These are phyloP conservation scores for Secale cereale DNA, from an alignment of 176 grass and related monocot genomes.

Conservation along the genomic window DNA sequence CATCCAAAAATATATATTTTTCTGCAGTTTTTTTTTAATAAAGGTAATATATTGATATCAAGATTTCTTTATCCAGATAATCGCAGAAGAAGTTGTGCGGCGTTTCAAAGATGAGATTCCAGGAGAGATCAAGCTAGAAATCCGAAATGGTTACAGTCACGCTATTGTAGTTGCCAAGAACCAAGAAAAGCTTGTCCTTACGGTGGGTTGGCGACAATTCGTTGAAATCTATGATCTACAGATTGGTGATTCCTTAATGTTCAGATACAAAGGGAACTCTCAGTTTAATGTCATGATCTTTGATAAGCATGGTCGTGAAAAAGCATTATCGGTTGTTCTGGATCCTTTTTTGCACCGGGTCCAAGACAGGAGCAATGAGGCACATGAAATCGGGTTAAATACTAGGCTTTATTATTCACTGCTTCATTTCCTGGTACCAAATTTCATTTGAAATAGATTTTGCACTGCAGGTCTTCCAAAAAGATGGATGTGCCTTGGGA, in stretches of 20 bases:
- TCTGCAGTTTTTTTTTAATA: too few relatives aligned
- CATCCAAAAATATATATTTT: neutral
- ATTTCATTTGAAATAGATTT: neutral
- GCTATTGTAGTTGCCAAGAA: conserved; percentile 3
- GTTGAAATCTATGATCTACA: neutral
- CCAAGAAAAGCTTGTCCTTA: conserved; percentile 1
- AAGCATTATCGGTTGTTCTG: neutral
- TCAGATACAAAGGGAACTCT: neutral
- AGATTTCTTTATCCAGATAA: neutral
- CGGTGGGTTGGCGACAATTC: neutral
- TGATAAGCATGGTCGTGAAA: conserved; percentile 4
- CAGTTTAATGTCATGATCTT: neutral
- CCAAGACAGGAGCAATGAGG: neutral
- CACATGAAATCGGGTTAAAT: neutral
- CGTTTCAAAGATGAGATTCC: neutral
- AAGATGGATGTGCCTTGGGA: neutral
- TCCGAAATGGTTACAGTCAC: neutral
- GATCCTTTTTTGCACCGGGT: neutral
- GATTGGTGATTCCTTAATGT: conserved; percentile 4
- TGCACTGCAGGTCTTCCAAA: neutral
- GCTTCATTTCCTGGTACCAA: neutral
- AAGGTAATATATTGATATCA: neutral
- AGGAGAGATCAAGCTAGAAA: conserved; percentile 14
- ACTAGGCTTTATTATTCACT: neutral
- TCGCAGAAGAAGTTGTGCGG: neutral